Evolutionary conservation across 1,139 yeast genomes (phyloP).

Genomic region (Suhomyces bokatorum): DNA sequence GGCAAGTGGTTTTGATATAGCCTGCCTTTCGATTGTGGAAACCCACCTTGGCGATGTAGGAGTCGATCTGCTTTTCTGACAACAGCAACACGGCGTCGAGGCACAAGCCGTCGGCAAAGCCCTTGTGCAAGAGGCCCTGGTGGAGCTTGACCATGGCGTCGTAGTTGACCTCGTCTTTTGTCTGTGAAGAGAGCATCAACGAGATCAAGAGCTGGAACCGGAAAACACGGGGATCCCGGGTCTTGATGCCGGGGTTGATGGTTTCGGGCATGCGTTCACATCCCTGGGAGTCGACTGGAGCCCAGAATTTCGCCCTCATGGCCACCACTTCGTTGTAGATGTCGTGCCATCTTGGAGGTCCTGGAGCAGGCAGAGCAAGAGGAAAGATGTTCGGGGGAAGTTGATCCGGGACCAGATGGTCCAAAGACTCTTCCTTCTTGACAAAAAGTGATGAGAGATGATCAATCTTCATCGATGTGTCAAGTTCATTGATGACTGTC

Average conservation of each 20-base stretch:
- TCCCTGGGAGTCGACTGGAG: conserved; percentile 91
- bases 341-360: conserved; percentile 39
- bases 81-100: conserved; percentile 41
- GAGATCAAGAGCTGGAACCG: conserved; percentile 78
- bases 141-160: conserved; percentile 69
- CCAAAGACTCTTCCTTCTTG: too few species aligned
- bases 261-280: conserved; percentile 73
- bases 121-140: conserved; percentile 34
- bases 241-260: conserved; percentile 32
- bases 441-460: too few species aligned
- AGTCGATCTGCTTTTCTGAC: conserved; percentile 59
- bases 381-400: conserved; percentile 13
- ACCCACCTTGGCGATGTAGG: conserved; percentile 76
- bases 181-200: conserved; percentile 87
- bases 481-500: too few species aligned
- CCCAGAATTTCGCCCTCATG: conserved; percentile 61
- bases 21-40: conserved; percentile 79
- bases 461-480: too few species aligned
- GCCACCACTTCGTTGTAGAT: conserved; percentile 62
- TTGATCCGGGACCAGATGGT: too few species aligned
- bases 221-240: conserved; percentile 40
- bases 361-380: conserved; percentile 7
- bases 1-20: conserved; percentile 65
- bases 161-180: conserved; percentile 84
- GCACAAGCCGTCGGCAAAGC: conserved; percentile 34